Evolutionary conservation across 2,329 filamentous ascomycete genomes (phyloP).

Genomic region (Arthrobotrys musiformis): DNA sequence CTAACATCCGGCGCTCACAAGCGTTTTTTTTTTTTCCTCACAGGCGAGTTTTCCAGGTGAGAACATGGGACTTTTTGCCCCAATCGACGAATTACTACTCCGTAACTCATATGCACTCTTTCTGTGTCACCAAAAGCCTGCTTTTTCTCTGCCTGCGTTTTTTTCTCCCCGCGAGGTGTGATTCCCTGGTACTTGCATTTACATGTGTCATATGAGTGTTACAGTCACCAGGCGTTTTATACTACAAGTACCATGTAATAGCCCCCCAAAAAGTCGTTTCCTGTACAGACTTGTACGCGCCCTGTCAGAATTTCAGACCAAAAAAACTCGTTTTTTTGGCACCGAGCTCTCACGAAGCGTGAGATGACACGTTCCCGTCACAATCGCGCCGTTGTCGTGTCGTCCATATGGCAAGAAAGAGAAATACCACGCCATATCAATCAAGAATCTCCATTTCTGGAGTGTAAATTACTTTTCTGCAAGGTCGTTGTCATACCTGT

Average conservation of each 20-base stretch:
- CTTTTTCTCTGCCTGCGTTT: neutral
- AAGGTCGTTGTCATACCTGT: neutral
- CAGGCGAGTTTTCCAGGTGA: slow-evolving; percentile 13
- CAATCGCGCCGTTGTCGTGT: slow-evolving; percentile 14
- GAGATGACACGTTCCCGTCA: slow-evolving; percentile 15
- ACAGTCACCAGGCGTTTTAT: slow-evolving; percentile 15
- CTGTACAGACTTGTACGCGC: neutral
- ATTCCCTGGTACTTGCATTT: neutral
- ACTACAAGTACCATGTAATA: too few relatives aligned
- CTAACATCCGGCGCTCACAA: neutral
- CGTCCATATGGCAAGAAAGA: neutral
- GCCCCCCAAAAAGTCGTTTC: too few relatives aligned
- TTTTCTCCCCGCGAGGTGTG: neutral
- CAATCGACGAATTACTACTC: too few relatives aligned
- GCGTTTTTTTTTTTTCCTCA: slow-evolving; percentile 10
- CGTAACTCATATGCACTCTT: neutral
- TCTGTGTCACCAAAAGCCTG: slow-evolving; percentile 24
- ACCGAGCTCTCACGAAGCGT: slow-evolving; percentile 2
- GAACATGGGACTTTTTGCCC: slow-evolving; percentile 1
- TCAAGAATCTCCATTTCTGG: slow-evolving; percentile 4
- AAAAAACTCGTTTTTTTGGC: neutral
- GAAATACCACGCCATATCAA: too few relatives aligned
- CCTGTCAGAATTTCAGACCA: too few relatives aligned
- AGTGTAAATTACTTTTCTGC: neutral
- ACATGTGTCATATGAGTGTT: slow-evolving; percentile 26